A percentile compares a stretch with the other conserved stretches of the same genome.
phyloP scores from a whole-genome alignment of 1,139 yeast genomes.

The Sugiyamaella castrensis region DNA sequence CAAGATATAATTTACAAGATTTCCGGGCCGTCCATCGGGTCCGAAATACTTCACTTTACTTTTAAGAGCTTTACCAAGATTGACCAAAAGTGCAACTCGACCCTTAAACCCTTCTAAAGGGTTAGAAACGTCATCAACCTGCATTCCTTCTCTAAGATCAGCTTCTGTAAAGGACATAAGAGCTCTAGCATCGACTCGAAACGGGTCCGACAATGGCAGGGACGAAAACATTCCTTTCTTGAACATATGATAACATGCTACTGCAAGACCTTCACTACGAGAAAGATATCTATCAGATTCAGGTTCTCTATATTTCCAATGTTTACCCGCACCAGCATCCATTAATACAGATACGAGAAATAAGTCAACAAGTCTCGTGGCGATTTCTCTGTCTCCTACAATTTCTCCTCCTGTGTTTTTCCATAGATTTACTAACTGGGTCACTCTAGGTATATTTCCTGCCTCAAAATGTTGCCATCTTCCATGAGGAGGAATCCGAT shows the following conservation, averaged over 20 bases:
- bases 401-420: constrained; percentile 4
- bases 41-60: constrained; percentile 45
- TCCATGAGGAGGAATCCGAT: constrained; percentile 57
- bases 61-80: constrained; percentile 46
- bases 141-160: constrained; percentile 42
- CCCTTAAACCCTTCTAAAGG: constrained; percentile 54
- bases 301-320: constrained; percentile 47
- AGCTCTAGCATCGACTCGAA: constrained; percentile 45
- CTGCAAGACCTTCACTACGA: constrained; percentile 60
- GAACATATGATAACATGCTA: constrained; percentile 55
- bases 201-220: constrained; percentile 31
- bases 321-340: constrained; percentile 63
- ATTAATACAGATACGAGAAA: constrained; percentile 55
- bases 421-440: constrained; percentile 42
- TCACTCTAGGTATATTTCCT: constrained; percentile 45
- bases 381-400: constrained; percentile 44
- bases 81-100: constrained; percentile 44
- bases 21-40: constrained; percentile 51
- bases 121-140: constrained; percentile 42
- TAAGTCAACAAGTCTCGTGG: constrained; percentile 51
- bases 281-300: constrained; percentile 32
- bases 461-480: constrained; percentile 61
- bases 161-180: constrained; percentile 37
- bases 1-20: constrained; percentile 47
- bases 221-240: constrained; percentile 46